A percentile compares a stretch with the other conserved stretches of the same genome.
These are phyloP conservation scores for Echria macrotheca DNA, from an alignment of 495 filamentous ascomycete species.

Conservation along the genomic window DNA sequence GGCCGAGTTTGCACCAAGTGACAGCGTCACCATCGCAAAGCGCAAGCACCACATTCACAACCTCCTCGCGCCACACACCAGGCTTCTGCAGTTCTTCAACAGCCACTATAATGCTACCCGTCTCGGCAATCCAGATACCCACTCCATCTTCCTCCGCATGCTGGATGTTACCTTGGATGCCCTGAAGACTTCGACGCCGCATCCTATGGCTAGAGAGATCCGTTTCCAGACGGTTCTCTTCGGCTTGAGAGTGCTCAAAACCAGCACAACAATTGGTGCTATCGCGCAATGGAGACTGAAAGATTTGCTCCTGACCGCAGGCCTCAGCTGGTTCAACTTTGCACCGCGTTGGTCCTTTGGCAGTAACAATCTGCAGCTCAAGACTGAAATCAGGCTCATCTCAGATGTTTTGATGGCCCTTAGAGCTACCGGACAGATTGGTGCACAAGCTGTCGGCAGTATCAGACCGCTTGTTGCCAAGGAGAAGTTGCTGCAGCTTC, in stretches of 20 bases:
- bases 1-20: conserved; percentile 88
- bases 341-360: conserved; percentile 92
- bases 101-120: conserved; percentile 92
- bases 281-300: conserved; percentile 70
- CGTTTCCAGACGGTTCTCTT: conserved; percentile 84
- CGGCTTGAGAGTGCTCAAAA: conserved; percentile 66
- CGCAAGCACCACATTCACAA: conserved; percentile 73
- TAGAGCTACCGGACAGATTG: conserved; percentile 50
- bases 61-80: conserved; percentile 76
- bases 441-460: conserved; percentile 44
- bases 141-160: conserved; percentile 72
- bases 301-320: conserved; percentile 79
- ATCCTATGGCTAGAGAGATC: conserved; percentile 85
- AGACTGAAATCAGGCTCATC: conserved; percentile 81
- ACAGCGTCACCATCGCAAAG: conserved; percentile 67
- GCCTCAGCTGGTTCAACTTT: conserved; percentile 79
- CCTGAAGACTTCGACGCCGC: conserved; percentile 61
- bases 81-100: conserved; percentile 79
- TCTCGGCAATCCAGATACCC: conserved; percentile 70
- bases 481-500: conserved; percentile 68
- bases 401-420: conserved; percentile 67
- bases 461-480: conserved; percentile 67
- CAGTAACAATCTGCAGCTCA: conserved; percentile 86
- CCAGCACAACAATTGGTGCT: conserved; percentile 57
- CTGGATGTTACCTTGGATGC: conserved; percentile 68